Evolutionary conservation across 2,329 filamentous ascomycete species (phyloP), one percentile per base, ranked within the genome.

Genomic region (Colletotrichum musae): DNA sequence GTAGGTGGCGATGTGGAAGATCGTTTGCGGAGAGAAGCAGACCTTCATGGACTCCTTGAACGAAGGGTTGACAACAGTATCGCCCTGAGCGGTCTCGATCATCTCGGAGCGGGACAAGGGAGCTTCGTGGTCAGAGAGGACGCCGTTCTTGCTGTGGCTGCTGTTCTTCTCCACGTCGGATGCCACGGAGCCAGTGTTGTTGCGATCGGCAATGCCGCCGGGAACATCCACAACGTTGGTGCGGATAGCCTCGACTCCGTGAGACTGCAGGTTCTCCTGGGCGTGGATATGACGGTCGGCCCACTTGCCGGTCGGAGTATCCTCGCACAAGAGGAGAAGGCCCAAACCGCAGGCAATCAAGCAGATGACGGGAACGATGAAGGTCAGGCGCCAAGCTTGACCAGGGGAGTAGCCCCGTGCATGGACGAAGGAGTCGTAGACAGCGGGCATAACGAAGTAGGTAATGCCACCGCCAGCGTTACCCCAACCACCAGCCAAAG

Each of bases 391-490:
- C 94, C 95, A 97, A 2, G 94, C 92, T 45, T 90, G 86, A 73
- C 93, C 90, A 2, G 89, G 81, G 1, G 85, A 82, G 63, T 95
- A 83, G 6, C 90, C 88, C 57, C 85, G 85, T 1, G 85, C 76
- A 6, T 81, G 75, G 24, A 93, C 87, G 24, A 97, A 85, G 0
- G 92, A 93, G 79, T 97, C 92, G 80, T 92, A 96, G 66, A 97
- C 91, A 5, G 93, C 93, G 2, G 95, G 94, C 94, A 97, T 97
- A 74, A 95, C 88, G 79, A 97, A 97, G 83, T 97, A 97, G 2
- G 94, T 97, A 73, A 97, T 92, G 64, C 95, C 95, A 72, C 94
- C 95, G 68, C 95, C 94, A 28, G 93, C 88, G 74, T 97, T 97
- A 59, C 94, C 95, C 83, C 93, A 92, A 15, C 95, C 95, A 50